Percentiles rank a stretch among this genome's conserved stretches.
Conservation (phyloP, 192 early-diverging fungal species). For the Thoreauomyces humboldtii region DNA sequence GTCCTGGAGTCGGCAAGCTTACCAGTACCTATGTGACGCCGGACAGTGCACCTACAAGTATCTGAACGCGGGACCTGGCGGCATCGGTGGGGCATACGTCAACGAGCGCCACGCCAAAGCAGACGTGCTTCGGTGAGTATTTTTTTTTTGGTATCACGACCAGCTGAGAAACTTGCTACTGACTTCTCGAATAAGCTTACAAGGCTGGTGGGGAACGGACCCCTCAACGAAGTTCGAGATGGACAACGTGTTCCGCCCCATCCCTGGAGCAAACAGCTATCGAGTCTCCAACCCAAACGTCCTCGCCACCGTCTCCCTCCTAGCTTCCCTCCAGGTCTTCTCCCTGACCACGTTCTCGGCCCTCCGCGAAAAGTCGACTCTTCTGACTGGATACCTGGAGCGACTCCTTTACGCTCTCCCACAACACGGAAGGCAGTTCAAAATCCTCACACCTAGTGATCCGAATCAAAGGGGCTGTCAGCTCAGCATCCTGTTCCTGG, state of each 20-base stretch:
- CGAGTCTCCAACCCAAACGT: slow-evolving; percentile 88
- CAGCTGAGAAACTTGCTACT: no score
- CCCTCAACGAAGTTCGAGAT: slow-evolving; percentile 82
- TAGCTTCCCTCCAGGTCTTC: slow-evolving; percentile 81
- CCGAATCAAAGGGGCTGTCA: slow-evolving; percentile 80
- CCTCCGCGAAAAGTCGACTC: slow-evolving; percentile 72
- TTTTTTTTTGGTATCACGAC: no score
- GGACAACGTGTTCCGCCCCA: slow-evolving; percentile 78
- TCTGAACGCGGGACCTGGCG: slow-evolving; percentile 94
- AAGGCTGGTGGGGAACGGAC: slow-evolving; percentile 95
- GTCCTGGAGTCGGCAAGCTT: neutral
- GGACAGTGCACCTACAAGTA: slow-evolving; percentile 96
- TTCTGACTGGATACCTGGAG: slow-evolving; percentile 85
- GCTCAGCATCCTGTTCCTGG: slow-evolving; percentile 72
- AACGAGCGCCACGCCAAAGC: slow-evolving; percentile 75
- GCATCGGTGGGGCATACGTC: slow-evolving; percentile 88
- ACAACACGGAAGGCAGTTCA: slow-evolving; percentile 32
- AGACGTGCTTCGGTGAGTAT: slow-evolving; percentile 55
- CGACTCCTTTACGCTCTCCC: slow-evolving; percentile 54
- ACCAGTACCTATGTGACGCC: neutral
- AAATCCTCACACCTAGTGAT: slow-evolving; percentile 79
- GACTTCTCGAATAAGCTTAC: slow-evolving; percentile 18
- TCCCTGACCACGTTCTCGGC: slow-evolving; percentile 63
- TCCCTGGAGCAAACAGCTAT: slow-evolving; percentile 77
- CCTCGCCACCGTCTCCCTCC: slow-evolving; percentile 66